Evolutionary conservation across 768 basidiomycete genomes (phyloP), one percentile per base, ranked within the genome.

Genomic region (Crepidotus variabilis): DNA sequence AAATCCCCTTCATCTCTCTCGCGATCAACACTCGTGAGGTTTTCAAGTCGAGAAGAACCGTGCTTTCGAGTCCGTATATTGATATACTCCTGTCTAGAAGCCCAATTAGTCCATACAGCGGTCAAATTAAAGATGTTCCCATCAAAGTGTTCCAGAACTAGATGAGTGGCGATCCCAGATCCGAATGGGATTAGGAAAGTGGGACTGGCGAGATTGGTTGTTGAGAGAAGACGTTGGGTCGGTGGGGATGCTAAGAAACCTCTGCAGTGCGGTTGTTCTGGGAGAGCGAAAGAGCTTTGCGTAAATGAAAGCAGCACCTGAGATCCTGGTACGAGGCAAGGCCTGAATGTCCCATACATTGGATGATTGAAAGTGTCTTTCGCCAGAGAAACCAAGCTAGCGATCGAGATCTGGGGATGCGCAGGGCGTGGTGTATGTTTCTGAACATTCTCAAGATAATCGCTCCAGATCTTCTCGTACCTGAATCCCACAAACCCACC

Each of bases 81-180:
- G n/a, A n/a, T 28, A 28, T 28, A 28, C 28, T 28, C 28, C 4
- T 53, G 48, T 4, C 71, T 61, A 6, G 67, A 64, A 22, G 66
- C 71, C 2, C 57, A 63, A 45, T 77, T 77, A 1, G 71, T 66
- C 73, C 75, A 79, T 1, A 72, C 57, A 1, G 72, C 60, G 2
- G 67, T 70, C 9, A 68, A 71, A 48, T 79, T 77, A 66, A 78
- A 78, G 24, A 69, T 23, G 57, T 74, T 71, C 0, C 65, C 72
- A 16, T 60, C 59, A 59, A 72, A 78, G 56, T 78, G 75, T 10
- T 67, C 61, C 0, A 77, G 62, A 14, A 71, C 61, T 13, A 77
- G 61, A 49, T 76, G 72, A 0, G 73, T 72, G n/a, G 71, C 62
- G 51, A 76, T 73, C 1, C 66, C 66, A 2, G 67, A 69, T 39